A percentile compares a stretch with the other conserved stretches of the same genome.
Evolutionary conservation across 306 rosid genomes (phyloP).

Genomic region (Vigna trinervia): DNA sequence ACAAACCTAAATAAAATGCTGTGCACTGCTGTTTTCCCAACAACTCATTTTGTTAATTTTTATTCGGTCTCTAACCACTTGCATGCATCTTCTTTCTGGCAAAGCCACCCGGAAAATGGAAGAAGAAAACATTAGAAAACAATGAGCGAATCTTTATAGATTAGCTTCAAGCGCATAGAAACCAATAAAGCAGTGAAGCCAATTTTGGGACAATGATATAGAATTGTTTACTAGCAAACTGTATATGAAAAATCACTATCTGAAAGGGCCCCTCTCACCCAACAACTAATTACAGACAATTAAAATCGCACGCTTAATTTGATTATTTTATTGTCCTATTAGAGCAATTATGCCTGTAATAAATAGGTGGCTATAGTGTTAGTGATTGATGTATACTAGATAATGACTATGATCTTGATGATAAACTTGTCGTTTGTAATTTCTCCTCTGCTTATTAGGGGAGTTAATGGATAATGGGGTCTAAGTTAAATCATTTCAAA

Average conservation of each 20-base stretch:
- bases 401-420: slow-evolving; percentile 40
- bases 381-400: slow-evolving; percentile 22
- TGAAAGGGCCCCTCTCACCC: slow-evolving; percentile 38
- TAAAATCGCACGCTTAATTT: slow-evolving; percentile 30
- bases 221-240: slow-evolving; percentile 11
- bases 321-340: slow-evolving; percentile 35
- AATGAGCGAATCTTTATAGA: slow-evolving; percentile 4
- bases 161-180: not conserved
- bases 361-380: slow-evolving; percentile 29
- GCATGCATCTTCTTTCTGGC: slow-evolving; percentile 1
- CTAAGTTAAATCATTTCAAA: slow-evolving; percentile 36
- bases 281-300: slow-evolving; percentile 26
- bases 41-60: not conserved
- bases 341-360: slow-evolving; percentile 11
- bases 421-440: slow-evolving; percentile 34
- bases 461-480: slow-evolving; percentile 22
- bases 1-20: not conserved
- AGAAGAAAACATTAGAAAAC: slow-evolving; percentile 1
- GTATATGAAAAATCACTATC: slow-evolving; percentile 6
- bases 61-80: not conserved
- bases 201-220: not conserved
- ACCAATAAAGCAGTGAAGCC: slow-evolving; percentile 22
- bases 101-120: not conserved
- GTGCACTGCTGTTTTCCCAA: not conserved
- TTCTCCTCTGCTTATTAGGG: slow-evolving; percentile 37